Percentiles rank a stretch among this genome's conserved stretches.
phyloP scores from a whole-genome alignment of 352 stramenopile species.

The Pythium grandisporangium region DNA sequence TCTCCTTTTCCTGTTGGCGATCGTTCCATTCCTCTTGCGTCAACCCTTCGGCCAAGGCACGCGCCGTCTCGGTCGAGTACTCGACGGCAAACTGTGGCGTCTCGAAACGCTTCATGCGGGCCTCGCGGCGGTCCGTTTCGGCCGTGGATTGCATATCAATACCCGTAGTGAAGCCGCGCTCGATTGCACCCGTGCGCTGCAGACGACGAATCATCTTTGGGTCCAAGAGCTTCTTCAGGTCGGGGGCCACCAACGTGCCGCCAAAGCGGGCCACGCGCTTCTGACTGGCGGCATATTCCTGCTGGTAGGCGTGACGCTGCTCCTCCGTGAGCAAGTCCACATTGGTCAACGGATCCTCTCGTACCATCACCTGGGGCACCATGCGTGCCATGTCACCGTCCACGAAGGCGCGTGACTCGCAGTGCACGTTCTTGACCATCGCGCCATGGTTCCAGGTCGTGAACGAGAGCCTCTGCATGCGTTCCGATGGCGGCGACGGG shows the following conservation, averaged over 20 bases:
- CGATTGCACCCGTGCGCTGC: constrained; percentile 55
- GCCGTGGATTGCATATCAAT: constrained; percentile 62
- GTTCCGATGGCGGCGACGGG: constrained; percentile 1
- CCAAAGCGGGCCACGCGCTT: constrained; percentile 59
- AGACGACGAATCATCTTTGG: constrained; percentile 65
- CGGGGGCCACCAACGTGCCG: constrained; percentile 39
- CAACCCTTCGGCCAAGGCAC: constrained; percentile 44
- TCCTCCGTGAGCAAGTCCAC: constrained; percentile 45
- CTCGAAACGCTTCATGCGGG: constrained; percentile 77
- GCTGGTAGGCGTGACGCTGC: constrained; percentile 40
- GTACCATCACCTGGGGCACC: constrained; percentile 39
- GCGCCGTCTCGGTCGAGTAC: constrained; percentile 51
- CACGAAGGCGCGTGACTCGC: constrained; percentile 25
- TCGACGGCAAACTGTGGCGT: constrained; percentile 64
- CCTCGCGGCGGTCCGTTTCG: constrained; percentile 53
- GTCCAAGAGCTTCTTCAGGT: constrained; percentile 75
- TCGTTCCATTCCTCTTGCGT: constrained; percentile 67
- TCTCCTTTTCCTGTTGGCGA: constrained; percentile 48
- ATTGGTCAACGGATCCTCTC: constrained; percentile 40
- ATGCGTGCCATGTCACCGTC: constrained; percentile 22
- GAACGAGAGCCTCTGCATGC: constrained; percentile 38
- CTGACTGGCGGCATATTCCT: constrained; percentile 29
- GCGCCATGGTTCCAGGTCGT: constrained; percentile 59
- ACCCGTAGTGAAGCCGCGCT: constrained; percentile 54
- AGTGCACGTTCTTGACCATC: constrained; percentile 33